Base-by-base conservation (phyloP, 2,329 filamentous ascomycete species). In the Stagonosporopsis rhizophila region DNA sequence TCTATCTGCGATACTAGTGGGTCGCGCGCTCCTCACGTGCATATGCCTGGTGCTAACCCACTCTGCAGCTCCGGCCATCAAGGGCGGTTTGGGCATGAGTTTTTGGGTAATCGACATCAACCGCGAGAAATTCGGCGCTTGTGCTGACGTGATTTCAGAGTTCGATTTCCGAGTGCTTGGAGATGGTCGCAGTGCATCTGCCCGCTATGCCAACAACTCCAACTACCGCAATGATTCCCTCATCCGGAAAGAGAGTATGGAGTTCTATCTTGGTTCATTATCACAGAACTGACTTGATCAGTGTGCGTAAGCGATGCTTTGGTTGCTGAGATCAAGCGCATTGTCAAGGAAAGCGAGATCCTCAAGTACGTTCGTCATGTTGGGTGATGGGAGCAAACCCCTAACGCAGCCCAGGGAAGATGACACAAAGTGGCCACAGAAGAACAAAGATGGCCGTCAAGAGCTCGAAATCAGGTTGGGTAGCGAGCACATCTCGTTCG, bases 161-260 rank as follows among this genome's bases (percentile, higher is more conserved):
- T 99, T 99, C 77, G 95, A 99, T 76, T 95, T 99, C 72, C 87
- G 94, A 52, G 91, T 92, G 22, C 86, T 98, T 41, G 92, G 92
- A 51, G 95, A 99, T 75, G 95, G 95, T 47, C 87, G 91, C 59
- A 97, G 93, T 74, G 95, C 95, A 7, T 91, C 95, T 48, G 92
- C 94, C 28, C 89, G 95, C 78, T 99, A 99, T 80, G 95, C 95
- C 63, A 99, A 99, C 83, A 99, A 99, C 79, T 98, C 94, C 55
- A 99, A 99, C 80, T 99, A 99, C 80, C 89, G 95, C 72, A 99
- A 99, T 79, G 95, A 99, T 76, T 97, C 93, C 61, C 82, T 99
- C 67, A 99, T 99, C 74, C 90, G 95, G 64, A 99, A 99, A 93
- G 95, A 99, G 82, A 99, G 95, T 97, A 82, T 68, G 92, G 7